Base-by-base conservation (phyloP, 2,329 filamentous ascomycete species). In the Aspergillus neoniger region DNA sequence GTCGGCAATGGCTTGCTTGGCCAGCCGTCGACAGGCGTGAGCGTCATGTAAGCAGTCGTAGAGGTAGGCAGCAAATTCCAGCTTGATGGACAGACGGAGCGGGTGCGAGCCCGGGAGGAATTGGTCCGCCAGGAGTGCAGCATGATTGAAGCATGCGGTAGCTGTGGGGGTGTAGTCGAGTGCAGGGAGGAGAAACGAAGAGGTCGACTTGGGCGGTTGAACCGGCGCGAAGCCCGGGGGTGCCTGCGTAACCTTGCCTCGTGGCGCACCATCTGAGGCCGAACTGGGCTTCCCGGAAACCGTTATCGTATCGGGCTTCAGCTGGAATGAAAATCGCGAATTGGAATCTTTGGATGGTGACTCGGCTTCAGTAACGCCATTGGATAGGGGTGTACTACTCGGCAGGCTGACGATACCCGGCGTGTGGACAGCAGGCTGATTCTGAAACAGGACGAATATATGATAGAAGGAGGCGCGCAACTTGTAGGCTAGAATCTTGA, bases 391-490 rank as follows among this genome's bases (percentile, higher is more conserved):
- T 49, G 62, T 62, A 15, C 67, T 68, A 55, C 63, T 67, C 7
- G 70, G 69, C 10, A 76, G 71, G 61, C 69, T 73, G 48, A 81
- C 79, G 61, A 85, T 79, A 19, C 83, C 83, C 70, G 86, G 83
- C 38, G 83, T 80, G 48, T 88, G 88, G 59, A 96, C 85, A 0
- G 89, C 84, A 0, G 94, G 94, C 56, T 91, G 87, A 77, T 97
- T 97, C 80, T 97, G 92, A 73, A 97, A 98, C 12, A 98, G 85
- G 57, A 96, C 95, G 75, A 96, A 96, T 66, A 99, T 92, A 79
- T 99, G 94, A 70, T 96, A 95, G 74, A 98, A 96, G 19, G 92
- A 96, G 15, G 95, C 95, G 62, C 92, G 88, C 14, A 99, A 84
- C 77, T 98, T 99, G 74, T 92, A 91, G 19, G 91, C 89, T 64